Evolutionary conservation across 1,284 basidiomycete genomes (phyloP).

Genomic region (Phylloporus sp.): DNA sequence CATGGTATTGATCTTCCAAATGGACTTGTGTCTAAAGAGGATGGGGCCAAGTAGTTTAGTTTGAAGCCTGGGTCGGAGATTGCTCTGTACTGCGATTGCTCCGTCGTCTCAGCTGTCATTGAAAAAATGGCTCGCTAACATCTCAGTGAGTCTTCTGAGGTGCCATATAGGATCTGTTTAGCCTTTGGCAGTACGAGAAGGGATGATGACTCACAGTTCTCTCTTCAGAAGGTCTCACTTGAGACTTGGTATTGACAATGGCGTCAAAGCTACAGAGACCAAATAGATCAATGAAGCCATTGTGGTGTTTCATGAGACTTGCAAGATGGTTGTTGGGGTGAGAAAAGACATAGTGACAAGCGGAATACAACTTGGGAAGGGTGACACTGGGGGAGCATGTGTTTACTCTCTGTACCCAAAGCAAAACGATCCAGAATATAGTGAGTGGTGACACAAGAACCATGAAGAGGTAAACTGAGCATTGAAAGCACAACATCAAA

Average conservation of each 20-base stretch:
- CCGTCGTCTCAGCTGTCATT: slow-evolving; percentile 25
- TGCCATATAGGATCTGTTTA: slow-evolving; percentile 19
- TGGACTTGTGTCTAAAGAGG: slow-evolving; percentile 35
- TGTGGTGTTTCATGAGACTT: slow-evolving; percentile 34
- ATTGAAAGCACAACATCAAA: too few species aligned
- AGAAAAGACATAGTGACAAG: slow-evolving; percentile 29
- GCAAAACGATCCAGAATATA: too few species aligned
- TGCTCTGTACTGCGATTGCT: slow-evolving; percentile 24
- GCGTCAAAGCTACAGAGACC: slow-evolving; percentile 62
- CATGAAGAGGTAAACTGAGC: too few species aligned
- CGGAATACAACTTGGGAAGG: slow-evolving; percentile 50
- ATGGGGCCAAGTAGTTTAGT: slow-evolving; percentile 25
- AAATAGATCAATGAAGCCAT: slow-evolving; percentile 61
- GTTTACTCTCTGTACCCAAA: too few species aligned
- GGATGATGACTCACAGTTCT: slow-evolving; percentile 30
- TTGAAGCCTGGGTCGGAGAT: slow-evolving; percentile 11
- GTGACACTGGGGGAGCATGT: slow-evolving; percentile 67
- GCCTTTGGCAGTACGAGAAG: slow-evolving; percentile 11
- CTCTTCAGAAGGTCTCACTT: slow-evolving; percentile 35
- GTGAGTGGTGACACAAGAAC: too few species aligned
- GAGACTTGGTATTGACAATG: slow-evolving; percentile 50
- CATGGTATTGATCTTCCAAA: slow-evolving; percentile 40
- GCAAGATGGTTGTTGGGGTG: slow-evolving; percentile 28
- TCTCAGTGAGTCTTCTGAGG: slow-evolving; percentile 19
- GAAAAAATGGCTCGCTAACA: slow-evolving; percentile 25